Evolutionary conservation across 768 basidiomycete species (phyloP), one percentile per base, ranked within the genome.

Genomic region (Phanerochaete sordida): DNA sequence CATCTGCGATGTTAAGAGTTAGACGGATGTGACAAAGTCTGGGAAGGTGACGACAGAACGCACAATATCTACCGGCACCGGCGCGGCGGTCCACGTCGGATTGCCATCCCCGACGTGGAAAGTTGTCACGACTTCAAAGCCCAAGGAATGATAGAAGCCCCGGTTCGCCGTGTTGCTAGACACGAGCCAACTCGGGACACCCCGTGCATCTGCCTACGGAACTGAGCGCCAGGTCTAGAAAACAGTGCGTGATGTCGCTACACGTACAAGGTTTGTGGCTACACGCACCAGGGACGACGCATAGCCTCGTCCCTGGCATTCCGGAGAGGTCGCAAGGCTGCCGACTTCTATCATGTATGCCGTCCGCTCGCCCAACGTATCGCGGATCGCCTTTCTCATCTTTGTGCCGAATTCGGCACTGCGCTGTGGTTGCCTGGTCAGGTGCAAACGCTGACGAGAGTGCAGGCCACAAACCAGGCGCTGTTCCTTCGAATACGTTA

Each of bases 41-140:
- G n/a, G n/a, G n/a, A n/a, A n/a, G n/a, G n/a, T n/a, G n/a, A n/a
- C n/a, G n/a, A n/a, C n/a, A n/a, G 19, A 16, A 60, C 66, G 44
- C 31, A 68, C 65, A 5, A 66, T 2, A 31, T 58, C 53, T 7
- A 64, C 21, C 5, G 44, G 45, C n/a, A 68, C 51, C 13, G 68
- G 65, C 15, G 48, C 37, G 7, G 56, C 48, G 19, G 57, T 16
- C 65, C 65, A 68, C 5, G 56, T 60, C 0, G 62, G 61, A 57
- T 65, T 60, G 43, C 60, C 51, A 6, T 37, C 58, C 2, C 64
- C 65, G 2, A 65, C 16, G 3, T 21, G 13, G 19, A 46, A 24
- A 43, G 28, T 21, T 1, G 47, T 16, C 12, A 62, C 48, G 0
- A 46, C 35, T 0, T n/a, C 6, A 46, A 68, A 68, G 4, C 67